Evolutionary conservation across 2,329 filamentous ascomycete species (phyloP).

Genomic region (Monilinia laxa): DNA sequence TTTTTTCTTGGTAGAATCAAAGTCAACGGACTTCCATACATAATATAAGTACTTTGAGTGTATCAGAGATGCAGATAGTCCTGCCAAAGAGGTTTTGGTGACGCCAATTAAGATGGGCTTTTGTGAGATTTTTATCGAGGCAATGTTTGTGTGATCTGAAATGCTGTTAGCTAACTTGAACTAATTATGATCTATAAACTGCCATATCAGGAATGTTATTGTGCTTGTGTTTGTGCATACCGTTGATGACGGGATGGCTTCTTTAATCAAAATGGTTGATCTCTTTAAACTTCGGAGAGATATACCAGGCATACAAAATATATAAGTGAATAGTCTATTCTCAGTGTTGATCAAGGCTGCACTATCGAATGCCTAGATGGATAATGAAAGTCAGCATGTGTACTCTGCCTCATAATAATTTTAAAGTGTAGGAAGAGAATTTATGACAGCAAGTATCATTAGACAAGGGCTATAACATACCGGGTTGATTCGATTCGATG

Average conservation of each 20-base stretch:
- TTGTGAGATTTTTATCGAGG: not conserved
- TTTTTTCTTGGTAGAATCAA: too few species aligned
- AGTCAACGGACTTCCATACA: too few species aligned
- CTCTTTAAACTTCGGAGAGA: not conserved
- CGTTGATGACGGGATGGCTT: not conserved
- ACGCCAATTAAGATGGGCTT: not conserved
- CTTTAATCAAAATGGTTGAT: not conserved
- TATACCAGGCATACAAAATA: not conserved
- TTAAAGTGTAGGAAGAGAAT: rapidly evolving
- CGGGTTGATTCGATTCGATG: too few species aligned
- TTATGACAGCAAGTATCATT: not conserved
- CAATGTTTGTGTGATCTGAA: not conserved
- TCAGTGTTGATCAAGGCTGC: not conserved
- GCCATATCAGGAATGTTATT: not conserved
- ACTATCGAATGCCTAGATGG: not conserved
- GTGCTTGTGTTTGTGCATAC: not conserved
- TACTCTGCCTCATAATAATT: not conserved
- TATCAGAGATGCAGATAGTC: too few species aligned
- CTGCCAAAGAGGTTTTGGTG: not conserved
- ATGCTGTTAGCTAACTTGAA: not conserved
- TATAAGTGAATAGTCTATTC: not conserved
- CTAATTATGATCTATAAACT: not conserved
- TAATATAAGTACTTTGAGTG: too few species aligned
- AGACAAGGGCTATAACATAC: not conserved
- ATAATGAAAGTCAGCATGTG: not conserved